phyloP scores from a whole-genome alignment of 306 rosid species.

The Mimosa bimucronata region DNA sequence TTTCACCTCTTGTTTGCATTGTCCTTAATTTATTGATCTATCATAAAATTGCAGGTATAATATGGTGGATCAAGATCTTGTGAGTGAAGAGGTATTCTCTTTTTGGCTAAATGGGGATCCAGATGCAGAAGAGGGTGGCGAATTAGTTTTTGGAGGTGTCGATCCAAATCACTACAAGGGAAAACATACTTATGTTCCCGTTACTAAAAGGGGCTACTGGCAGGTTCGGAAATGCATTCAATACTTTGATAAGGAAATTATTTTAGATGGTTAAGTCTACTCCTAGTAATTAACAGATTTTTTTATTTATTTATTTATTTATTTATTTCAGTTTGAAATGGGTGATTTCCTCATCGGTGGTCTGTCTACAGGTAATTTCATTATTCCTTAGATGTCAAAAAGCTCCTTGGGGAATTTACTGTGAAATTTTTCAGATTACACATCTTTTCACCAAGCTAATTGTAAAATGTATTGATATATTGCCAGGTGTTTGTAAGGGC shows the following conservation, averaged over 20 bases:
- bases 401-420: conserved; percentile 20
- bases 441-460: conserved; percentile 20
- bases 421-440: background rate
- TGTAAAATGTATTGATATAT: conserved; percentile 29
- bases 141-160: conserved; percentile 77
- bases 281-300: conserved; percentile 15
- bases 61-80: conserved; percentile 70
- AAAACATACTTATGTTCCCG: conserved; percentile 76
- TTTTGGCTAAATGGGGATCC: conserved; percentile 86
- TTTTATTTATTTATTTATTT: too few species aligned
- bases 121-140: conserved; percentile 64
- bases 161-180: conserved; percentile 77
- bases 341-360: conserved; percentile 76
- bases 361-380: conserved; percentile 71
- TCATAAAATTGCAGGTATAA: conserved; percentile 62
- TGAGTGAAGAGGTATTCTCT: conserved; percentile 73
- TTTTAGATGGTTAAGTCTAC: conserved; percentile 15
- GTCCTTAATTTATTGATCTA: conserved; percentile 29
- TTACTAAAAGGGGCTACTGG: conserved; percentile 87
- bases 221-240: conserved; percentile 55
- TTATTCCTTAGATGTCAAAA: conserved; percentile 19
- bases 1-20: conserved; percentile 10
- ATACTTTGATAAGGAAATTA: conserved; percentile 11
- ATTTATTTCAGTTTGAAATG: conserved; percentile 71
- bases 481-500: conserved; percentile 65